phyloP scores from a whole-genome alignment of 352 stramenopile genomes.

The Phytopythium boreale region DNA sequence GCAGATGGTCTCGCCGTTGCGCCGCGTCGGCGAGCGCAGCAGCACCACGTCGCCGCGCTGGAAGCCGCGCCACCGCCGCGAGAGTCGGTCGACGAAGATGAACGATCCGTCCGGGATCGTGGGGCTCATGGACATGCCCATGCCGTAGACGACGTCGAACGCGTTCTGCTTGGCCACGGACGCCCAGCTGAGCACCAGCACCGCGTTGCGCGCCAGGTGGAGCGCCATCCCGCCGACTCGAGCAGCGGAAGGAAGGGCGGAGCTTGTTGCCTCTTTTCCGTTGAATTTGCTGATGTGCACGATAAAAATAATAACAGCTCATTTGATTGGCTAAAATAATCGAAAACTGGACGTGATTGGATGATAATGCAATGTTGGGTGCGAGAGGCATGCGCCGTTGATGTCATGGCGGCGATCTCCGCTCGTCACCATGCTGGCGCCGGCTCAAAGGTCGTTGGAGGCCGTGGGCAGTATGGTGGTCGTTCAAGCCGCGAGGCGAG shows the following conservation, averaged over 20 bases:
- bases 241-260: background rate
- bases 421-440: too few species aligned
- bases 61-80: slow-evolving; percentile 58
- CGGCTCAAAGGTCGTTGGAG: background rate
- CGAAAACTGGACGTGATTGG: background rate
- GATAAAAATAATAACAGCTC: background rate
- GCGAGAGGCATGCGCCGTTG: background rate
- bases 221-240: slow-evolving; percentile 9
- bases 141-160: slow-evolving; percentile 80
- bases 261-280: too few species aligned
- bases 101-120: slow-evolving; percentile 79
- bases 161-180: slow-evolving; percentile 61
- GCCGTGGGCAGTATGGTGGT: background rate
- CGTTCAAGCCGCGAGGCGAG: background rate
- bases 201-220: slow-evolving; percentile 35
- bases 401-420: background rate
- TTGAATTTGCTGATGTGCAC: background rate
- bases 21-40: slow-evolving; percentile 72
- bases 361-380: slow-evolving; percentile 4
- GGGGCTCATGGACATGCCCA: slow-evolving; percentile 83
- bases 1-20: slow-evolving; percentile 69
- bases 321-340: slow-evolving; percentile 5
- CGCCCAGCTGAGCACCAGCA: slow-evolving; percentile 62
- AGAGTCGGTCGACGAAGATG: slow-evolving; percentile 79
- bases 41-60: slow-evolving; percentile 82